Percentiles rank a stretch among this genome's conserved stretches.
Conservation (phyloP, 495 filamentous ascomycete genomes). For the Hyaloscypha hepaticicola region DNA sequence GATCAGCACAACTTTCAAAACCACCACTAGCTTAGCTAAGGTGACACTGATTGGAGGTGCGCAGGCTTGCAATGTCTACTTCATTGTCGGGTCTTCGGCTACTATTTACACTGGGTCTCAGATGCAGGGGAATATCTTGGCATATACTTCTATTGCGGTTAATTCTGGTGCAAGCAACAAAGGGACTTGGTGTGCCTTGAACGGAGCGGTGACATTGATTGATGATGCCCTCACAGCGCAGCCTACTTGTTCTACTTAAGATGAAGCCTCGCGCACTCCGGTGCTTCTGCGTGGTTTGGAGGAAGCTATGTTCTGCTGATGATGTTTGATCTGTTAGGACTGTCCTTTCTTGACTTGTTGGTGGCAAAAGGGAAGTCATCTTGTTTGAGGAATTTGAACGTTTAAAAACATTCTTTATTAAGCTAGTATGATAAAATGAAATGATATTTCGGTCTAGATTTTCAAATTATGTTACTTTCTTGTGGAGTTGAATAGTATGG, state of each 20-base stretch:
- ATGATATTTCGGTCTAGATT: too few relatives aligned
- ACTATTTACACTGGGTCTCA: conserved; percentile 11
- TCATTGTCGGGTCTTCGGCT: conserved; percentile 17
- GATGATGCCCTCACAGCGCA: conserved; percentile 3
- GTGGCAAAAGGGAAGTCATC: too few relatives aligned
- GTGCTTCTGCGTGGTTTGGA: too few relatives aligned
- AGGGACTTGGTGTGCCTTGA: conserved; percentile 19
- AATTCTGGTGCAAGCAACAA: conserved; percentile 6
- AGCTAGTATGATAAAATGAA: too few relatives aligned
- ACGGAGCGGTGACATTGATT: conserved; percentile 18
- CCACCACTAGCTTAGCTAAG: conserved; percentile 1
- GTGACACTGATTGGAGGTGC: conserved; percentile 21
- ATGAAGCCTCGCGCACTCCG: not conserved
- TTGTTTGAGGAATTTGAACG: too few relatives aligned
- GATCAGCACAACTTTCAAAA: conserved; percentile 14
- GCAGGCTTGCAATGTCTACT: conserved; percentile 27
- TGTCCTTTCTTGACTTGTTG: too few relatives aligned
- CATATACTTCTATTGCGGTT: conserved; percentile 14
- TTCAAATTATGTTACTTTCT: too few relatives aligned
- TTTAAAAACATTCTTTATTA: too few relatives aligned
- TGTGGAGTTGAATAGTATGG: too few relatives aligned
- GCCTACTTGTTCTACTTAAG: not conserved
- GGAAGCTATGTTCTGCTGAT: too few relatives aligned
- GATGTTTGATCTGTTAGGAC: too few relatives aligned
- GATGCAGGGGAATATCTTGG: conserved; percentile 21